phyloP scores from a whole-genome alignment of 2,329 filamentous ascomycete species.

The Colletotrichum cuscutae region DNA sequence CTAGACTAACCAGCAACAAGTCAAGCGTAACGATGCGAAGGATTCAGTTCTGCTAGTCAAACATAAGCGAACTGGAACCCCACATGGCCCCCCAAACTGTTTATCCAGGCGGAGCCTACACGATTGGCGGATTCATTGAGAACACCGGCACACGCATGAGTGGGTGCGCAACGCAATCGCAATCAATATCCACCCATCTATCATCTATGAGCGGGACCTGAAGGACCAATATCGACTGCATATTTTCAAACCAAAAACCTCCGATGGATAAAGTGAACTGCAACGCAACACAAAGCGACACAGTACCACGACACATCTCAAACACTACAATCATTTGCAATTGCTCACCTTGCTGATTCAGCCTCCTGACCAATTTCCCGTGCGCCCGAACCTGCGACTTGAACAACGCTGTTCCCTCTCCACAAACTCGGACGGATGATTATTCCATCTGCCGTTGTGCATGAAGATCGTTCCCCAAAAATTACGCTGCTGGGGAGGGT shows the following conservation, averaged over 20 bases:
- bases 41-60: slow-evolving; percentile 26
- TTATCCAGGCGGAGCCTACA: neutral
- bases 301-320: neutral
- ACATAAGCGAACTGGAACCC: slow-evolving; percentile 19
- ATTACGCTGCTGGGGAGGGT: neutral
- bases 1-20: slow-evolving; percentile 13
- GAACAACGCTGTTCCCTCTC: neutral
- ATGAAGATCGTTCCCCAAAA: slow-evolving; percentile 13
- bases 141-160: neutral
- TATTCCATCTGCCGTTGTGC: slow-evolving; percentile 1
- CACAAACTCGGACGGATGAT: neutral
- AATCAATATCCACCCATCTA: slow-evolving; percentile 10
- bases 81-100: slow-evolving; percentile 17
- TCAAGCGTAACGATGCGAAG: slow-evolving; percentile 23
- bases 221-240: slow-evolving; percentile 12
- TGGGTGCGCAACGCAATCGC: slow-evolving; percentile 19
- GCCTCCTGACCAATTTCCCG: slow-evolving; percentile 7
- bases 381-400: slow-evolving; percentile 8
- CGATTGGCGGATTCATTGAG: slow-evolving; percentile 2
- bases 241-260: slow-evolving; percentile 26
- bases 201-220: slow-evolving; percentile 24
- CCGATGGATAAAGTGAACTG: slow-evolving; percentile 24
- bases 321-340: neutral
- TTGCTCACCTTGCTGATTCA: slow-evolving; percentile 4
- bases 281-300: slow-evolving; percentile 20